Conservation (phyloP, 768 basidiomycete species). For the Tephrocybe sp. region DNA sequence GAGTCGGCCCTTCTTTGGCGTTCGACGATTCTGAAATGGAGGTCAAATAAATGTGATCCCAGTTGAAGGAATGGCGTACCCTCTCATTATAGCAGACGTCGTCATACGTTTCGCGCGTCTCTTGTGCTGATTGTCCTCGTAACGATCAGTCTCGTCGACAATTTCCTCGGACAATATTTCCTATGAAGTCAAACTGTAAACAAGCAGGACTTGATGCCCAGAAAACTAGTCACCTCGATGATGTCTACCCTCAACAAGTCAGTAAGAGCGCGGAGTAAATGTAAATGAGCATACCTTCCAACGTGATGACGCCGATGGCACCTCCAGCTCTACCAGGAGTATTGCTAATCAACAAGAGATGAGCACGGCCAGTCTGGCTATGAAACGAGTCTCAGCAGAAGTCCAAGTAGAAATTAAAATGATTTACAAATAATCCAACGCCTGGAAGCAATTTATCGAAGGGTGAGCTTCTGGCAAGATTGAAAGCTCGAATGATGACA, state of each 20-base stretch:
- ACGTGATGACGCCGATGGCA: constrained; percentile 87
- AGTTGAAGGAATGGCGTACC: constrained; percentile 42
- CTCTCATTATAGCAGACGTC: constrained; percentile 76
- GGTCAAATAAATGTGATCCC: background rate
- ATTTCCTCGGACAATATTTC: constrained; percentile 98
- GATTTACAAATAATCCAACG: constrained; percentile 85
- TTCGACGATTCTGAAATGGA: constrained; percentile 53
- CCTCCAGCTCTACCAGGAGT: constrained; percentile 85
- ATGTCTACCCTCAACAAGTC: constrained; percentile 49
- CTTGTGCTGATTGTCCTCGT: constrained; percentile 85
- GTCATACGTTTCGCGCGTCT: constrained; percentile 67
- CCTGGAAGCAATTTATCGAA: constrained; percentile 92
- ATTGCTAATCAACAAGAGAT: constrained; percentile 81
- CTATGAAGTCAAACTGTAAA: constrained; percentile 31
- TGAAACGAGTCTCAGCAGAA: background rate
- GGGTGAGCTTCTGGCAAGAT: constrained; percentile 90
- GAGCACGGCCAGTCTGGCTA: constrained; percentile 93
- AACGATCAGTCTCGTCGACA: constrained; percentile 92
- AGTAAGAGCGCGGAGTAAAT: background rate
- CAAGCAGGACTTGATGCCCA: background rate
- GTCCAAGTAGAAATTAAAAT: background rate
- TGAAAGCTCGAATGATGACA: constrained; percentile 73
- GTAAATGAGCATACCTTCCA: constrained; percentile 59
- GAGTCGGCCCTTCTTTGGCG: constrained; percentile 40
- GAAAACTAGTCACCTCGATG: constrained; percentile 58